Conservation (phyloP, 441 rosid species). For the Codiaeum variegatum region DNA sequence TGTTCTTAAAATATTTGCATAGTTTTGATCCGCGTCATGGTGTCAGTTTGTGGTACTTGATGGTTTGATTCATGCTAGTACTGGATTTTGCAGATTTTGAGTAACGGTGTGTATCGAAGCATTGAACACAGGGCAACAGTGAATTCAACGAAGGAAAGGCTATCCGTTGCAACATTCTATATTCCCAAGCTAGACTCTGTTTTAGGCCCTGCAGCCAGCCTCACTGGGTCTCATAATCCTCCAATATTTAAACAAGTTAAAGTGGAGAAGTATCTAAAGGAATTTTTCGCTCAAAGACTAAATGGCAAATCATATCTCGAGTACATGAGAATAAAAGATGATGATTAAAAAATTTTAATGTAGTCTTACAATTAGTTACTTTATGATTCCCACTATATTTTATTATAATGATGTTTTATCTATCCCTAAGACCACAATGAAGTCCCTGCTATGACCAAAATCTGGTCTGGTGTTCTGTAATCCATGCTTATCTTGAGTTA, state of each 20-base stretch:
- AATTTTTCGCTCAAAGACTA: constrained; percentile 35
- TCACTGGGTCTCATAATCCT: constrained; percentile 23
- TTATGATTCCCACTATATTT: too few species aligned
- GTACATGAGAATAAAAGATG: constrained; percentile 27
- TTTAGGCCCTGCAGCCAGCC: constrained; percentile 28
- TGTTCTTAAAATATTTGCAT: too few species aligned
- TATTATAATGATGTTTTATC: too few species aligned
- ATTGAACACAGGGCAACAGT: constrained; percentile 36
- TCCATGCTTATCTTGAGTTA: too few species aligned
- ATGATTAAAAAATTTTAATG: neutral
- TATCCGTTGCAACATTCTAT: constrained; percentile 30
- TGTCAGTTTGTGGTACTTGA: too few species aligned
- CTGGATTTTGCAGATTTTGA: constrained; percentile 15
- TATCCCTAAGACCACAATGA: too few species aligned
- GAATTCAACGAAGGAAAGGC: constrained; percentile 27
- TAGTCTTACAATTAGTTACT: too few species aligned
- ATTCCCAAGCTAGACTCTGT: constrained; percentile 22
- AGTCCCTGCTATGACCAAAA: too few species aligned
- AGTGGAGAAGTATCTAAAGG: constrained; percentile 33
- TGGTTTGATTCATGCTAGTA: neutral
- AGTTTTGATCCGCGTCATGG: too few species aligned
- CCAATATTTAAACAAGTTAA: constrained; percentile 25
- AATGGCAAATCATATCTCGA: constrained; percentile 40
- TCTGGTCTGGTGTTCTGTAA: too few species aligned
- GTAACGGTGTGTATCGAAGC: constrained; percentile 30